Percentiles rank a stretch among this genome's conserved stretches.
phyloP scores from a whole-genome alignment of 345 rosid species.

The Garcia nutans region DNA sequence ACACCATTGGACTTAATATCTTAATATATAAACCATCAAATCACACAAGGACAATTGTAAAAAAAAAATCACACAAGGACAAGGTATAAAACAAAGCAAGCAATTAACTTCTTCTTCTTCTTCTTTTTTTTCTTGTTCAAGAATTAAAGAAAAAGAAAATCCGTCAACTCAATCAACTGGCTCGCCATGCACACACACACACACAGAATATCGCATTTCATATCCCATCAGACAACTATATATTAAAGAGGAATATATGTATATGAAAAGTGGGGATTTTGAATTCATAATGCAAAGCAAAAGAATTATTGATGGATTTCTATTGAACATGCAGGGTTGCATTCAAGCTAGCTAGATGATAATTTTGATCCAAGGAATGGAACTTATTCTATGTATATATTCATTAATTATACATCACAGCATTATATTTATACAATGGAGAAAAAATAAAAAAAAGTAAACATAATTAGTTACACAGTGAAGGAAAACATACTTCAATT shows the following conservation, averaged over 20 bases:
- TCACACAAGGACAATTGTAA: background rate
- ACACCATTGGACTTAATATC: too few relatives aligned
- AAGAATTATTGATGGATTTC: background rate
- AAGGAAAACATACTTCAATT: too few relatives aligned
- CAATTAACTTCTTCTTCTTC: background rate
- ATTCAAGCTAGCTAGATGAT: background rate
- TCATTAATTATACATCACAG: background rate
- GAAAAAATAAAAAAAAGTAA: too few relatives aligned
- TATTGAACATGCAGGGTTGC: background rate
- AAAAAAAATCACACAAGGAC: background rate
- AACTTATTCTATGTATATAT: constrained; percentile 6
- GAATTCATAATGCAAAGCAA: background rate
- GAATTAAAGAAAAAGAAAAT: background rate
- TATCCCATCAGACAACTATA: background rate
- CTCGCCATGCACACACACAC: background rate
- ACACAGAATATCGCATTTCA: constrained; percentile 3
- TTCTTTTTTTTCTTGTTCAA: background rate
- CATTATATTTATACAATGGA: too few relatives aligned
- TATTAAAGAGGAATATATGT: constrained; percentile 5
- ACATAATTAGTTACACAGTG: too few relatives aligned
- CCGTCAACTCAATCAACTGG: constrained; percentile 12
- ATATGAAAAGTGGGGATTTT: background rate
- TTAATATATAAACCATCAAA: background rate
- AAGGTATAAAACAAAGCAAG: background rate
- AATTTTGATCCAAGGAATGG: background rate